Conservation (phyloP, 176 grass and related monocot species). For the Zoysia pacifica region DNA sequence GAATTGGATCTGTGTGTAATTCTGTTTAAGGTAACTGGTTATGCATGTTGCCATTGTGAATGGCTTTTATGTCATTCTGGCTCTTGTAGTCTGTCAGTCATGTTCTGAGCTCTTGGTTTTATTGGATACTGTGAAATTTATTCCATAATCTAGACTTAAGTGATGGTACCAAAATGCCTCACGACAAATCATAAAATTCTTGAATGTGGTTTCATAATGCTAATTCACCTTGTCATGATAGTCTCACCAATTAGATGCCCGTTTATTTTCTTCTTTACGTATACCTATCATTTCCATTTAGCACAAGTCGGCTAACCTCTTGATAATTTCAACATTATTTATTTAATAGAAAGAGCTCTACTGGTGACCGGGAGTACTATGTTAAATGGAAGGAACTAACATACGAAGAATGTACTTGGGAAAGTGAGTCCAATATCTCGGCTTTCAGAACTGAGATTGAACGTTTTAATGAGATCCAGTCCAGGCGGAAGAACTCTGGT, state of each 20-base stretch:
- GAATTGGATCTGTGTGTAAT: background rate
- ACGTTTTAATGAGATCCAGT: slow-evolving; percentile 68
- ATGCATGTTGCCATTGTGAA: slow-evolving; percentile 4
- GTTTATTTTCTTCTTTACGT: slow-evolving; percentile 32
- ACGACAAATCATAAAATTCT: slow-evolving; percentile 8
- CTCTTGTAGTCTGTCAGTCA: background rate
- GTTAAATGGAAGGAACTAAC: slow-evolving; percentile 99
- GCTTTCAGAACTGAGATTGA: slow-evolving; percentile 87
- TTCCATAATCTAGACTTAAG: slow-evolving; percentile 7
- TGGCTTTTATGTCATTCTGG: background rate
- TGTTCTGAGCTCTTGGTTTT: background rate
- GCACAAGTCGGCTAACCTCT: slow-evolving; percentile 15
- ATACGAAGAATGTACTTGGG: slow-evolving; percentile 97
- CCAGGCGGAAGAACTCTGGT: slow-evolving; percentile 55
- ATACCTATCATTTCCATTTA: slow-evolving; percentile 22
- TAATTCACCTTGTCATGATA: slow-evolving; percentile 16
- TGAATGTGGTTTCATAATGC: slow-evolving; percentile 28
- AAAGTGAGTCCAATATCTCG: slow-evolving; percentile 75
- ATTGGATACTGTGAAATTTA: slow-evolving; percentile 17
- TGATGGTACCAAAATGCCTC: slow-evolving; percentile 3
- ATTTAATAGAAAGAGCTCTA: slow-evolving; percentile 59
- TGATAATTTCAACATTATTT: slow-evolving; percentile 31
- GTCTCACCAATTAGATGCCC: slow-evolving; percentile 4
- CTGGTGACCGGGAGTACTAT: slow-evolving; percentile 61
- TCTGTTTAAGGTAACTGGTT: slow-evolving; percentile 8